These are phyloP conservation scores for Globisporangium camurandrum DNA, from an alignment of 352 stramenopile genomes.

Conservation along the genomic window DNA sequence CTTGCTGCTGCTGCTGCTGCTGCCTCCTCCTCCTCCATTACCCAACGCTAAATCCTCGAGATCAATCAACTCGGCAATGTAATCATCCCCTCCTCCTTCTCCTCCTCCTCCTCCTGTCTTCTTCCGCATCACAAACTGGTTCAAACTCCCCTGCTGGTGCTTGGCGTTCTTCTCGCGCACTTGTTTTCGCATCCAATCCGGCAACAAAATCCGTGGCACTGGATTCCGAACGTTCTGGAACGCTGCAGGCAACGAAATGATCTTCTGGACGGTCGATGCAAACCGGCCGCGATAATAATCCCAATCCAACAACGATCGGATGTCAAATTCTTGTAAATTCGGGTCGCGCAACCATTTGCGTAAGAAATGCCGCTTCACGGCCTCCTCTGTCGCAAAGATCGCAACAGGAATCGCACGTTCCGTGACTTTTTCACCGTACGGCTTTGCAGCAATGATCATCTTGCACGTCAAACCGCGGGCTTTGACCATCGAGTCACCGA, in stretches of 20 bases:
- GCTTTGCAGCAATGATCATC: slow-evolving; percentile 94
- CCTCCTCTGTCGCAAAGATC: slow-evolving; percentile 96
- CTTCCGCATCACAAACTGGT: slow-evolving; percentile 72
- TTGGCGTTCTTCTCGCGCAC: slow-evolving; percentile 86
- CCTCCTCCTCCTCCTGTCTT: too few species aligned
- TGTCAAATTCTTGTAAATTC: slow-evolving; percentile 89
- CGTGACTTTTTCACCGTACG: slow-evolving; percentile 93
- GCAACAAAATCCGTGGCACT: slow-evolving; percentile 92
- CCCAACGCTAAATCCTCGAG: slow-evolving; percentile 49
- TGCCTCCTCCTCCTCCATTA: slow-evolving; percentile 18
- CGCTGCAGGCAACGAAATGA: slow-evolving; percentile 98
- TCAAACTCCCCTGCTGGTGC: slow-evolving; percentile 81
- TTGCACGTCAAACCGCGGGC: slow-evolving; percentile 98
- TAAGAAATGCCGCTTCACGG: slow-evolving; percentile 94
- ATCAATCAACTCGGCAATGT: slow-evolving; percentile 60
- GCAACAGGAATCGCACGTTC: slow-evolving; percentile 96
- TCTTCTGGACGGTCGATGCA: slow-evolving; percentile 95
- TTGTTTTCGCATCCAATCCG: slow-evolving; percentile 94
- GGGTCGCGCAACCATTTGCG: slow-evolving; percentile 95
- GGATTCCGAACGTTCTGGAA: slow-evolving; percentile 97
- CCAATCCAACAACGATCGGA: slow-evolving; percentile 97
- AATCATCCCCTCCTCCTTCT: slow-evolving; percentile 36
- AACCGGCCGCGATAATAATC: slow-evolving; percentile 94
- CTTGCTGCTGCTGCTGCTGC: slow-evolving; percentile 5
- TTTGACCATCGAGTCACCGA: slow-evolving; percentile 97